Conservation (phyloP, 768 basidiomycete genomes). For the Psilocybe azurescens region DNA sequence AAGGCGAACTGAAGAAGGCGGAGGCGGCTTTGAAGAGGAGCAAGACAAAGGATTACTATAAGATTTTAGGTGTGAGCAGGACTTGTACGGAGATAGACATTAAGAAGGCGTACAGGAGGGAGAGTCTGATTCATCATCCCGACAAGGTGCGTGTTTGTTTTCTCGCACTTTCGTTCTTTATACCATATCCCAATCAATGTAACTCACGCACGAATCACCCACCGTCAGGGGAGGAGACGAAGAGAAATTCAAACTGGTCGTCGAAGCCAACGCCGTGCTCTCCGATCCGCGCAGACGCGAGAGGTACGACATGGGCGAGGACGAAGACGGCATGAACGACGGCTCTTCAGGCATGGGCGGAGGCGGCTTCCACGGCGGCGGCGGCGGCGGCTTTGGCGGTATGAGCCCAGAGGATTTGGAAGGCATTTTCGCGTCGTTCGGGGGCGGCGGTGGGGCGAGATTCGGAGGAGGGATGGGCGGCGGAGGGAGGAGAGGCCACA, state of each 20-base stretch:
- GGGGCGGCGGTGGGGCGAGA: constrained; percentile 45
- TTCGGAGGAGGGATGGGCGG: constrained; percentile 30
- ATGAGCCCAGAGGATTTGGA: constrained; percentile 58
- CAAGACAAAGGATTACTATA: constrained; percentile 91
- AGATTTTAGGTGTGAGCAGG: constrained; percentile 68
- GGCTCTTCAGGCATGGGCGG: constrained; percentile 39
- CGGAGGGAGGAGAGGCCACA: constrained; percentile 25
- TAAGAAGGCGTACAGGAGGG: constrained; percentile 90
- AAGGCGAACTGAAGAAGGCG: constrained; percentile 76
- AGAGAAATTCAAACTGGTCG: constrained; percentile 93
- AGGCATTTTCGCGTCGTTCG: constrained; percentile 69
- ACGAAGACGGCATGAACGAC: constrained; percentile 70
- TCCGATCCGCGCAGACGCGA: constrained; percentile 76
- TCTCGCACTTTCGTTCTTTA: constrained; percentile 16
- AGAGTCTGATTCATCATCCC: constrained; percentile 85
- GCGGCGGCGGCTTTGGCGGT: constrained; percentile 46
- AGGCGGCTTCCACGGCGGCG: constrained; percentile 42
- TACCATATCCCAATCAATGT: not conserved
- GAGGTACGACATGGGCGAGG: constrained; percentile 83
- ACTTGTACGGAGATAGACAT: constrained; percentile 76
- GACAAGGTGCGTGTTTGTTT: constrained; percentile 62
- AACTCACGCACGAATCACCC: not conserved
- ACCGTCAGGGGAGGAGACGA: constrained; percentile 84
- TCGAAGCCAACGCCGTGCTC: constrained; percentile 81
- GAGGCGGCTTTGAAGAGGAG: constrained; percentile 84